phyloP scores from a whole-genome alignment of 108 stramenopile genomes.

The Thalassiosira profunda region DNA sequence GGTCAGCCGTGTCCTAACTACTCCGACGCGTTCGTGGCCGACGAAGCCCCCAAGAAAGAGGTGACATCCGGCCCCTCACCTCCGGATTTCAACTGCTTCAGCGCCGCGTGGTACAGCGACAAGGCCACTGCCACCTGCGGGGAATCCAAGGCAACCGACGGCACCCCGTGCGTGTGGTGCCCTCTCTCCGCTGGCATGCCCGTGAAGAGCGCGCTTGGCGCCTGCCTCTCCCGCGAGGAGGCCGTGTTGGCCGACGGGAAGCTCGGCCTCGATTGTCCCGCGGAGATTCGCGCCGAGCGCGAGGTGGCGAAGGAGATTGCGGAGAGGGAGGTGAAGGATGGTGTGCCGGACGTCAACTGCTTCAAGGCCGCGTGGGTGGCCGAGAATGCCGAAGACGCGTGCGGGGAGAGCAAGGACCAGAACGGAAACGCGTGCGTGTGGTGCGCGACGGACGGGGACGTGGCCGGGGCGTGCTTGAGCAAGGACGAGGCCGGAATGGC shows the following conservation, averaged over 20 bases:
- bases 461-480: conserved; percentile 25
- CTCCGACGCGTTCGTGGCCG: not conserved
- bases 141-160: conserved; percentile 19
- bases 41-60: not conserved
- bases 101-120: conserved; percentile 17
- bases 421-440: conserved; percentile 34
- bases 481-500: conserved; percentile 7
- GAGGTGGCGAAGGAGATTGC: not conserved
- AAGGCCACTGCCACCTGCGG: conserved; percentile 20
- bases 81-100: conserved; percentile 46
- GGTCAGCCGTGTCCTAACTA: not conserved
- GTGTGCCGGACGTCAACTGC: conserved; percentile 35
- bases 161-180: conserved; percentile 40
- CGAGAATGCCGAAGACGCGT: conserved; percentile 40
- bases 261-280: conserved; percentile 23
- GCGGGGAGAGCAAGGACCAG: conserved; percentile 9
- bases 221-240: conserved; percentile 20
- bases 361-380: conserved; percentile 48
- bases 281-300: not conserved
- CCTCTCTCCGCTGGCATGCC: no score
- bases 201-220: not conserved
- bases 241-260: conserved; percentile 7
- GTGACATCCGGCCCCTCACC: not conserved
- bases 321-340: conserved; percentile 2
- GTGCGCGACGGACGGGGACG: conserved; percentile 32